A percentile compares a stretch with the other conserved stretches of the same genome.
Conservation (phyloP, 345 rosid species). For the Draba incana region DNA sequence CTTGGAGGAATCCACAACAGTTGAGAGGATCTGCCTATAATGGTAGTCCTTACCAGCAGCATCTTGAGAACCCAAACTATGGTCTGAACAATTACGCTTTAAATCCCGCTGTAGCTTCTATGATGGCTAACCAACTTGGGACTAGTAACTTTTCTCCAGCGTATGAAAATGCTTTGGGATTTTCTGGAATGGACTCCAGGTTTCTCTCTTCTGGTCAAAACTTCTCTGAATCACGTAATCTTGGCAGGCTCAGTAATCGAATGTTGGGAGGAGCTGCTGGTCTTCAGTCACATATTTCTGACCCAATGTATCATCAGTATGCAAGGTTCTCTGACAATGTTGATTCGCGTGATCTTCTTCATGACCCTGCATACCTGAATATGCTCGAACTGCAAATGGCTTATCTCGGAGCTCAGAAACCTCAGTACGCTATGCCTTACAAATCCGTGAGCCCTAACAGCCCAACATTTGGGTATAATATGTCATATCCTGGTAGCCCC, state of each 20-base stretch:
- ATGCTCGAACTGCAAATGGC: conserved; percentile 67
- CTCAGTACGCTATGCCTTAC: conserved; percentile 56
- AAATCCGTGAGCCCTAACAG: conserved; percentile 59
- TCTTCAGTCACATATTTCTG: conserved; percentile 55
- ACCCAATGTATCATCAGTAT: conserved; percentile 73
- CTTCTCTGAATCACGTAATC: conserved; percentile 53
- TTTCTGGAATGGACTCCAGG: conserved; percentile 69
- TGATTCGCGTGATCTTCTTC: no score
- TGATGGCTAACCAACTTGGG: conserved; percentile 63
- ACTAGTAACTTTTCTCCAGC: conserved; percentile 58
- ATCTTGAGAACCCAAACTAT: conserved; percentile 56
- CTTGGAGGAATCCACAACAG: conserved; percentile 48
- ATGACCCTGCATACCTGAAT: conserved; percentile 58
- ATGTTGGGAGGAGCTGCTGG: conserved; percentile 52
- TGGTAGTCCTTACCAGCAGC: conserved; percentile 51
- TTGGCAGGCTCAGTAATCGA: conserved; percentile 49
- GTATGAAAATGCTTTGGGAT: conserved; percentile 63
- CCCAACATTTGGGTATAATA: conserved; percentile 57
- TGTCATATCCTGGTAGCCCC: conserved; percentile 75
- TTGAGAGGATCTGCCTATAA: conserved; percentile 57
- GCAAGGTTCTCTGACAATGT: conserved; percentile 52
- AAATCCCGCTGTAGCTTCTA: conserved; percentile 17
- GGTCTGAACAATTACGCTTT: conserved; percentile 52
- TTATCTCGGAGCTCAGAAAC: conserved; percentile 69
- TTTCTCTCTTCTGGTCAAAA: conserved; percentile 49